Percentiles rank a stretch among this genome's conserved stretches.
Conservation (phyloP, 805 yeast species). For the Lachancea dasiensis region DNA sequence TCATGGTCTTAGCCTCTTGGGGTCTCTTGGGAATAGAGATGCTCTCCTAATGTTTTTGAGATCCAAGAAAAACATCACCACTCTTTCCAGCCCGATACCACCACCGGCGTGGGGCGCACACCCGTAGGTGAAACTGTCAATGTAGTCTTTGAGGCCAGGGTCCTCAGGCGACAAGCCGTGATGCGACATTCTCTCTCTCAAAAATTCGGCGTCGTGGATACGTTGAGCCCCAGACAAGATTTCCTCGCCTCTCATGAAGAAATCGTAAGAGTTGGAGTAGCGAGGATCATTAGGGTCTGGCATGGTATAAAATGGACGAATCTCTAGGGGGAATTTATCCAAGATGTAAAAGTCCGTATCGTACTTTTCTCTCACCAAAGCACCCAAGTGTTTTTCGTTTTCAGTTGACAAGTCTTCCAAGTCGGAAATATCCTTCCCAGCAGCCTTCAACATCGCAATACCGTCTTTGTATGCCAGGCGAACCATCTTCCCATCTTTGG, state of each 20-base stretch:
- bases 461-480: slow-evolving; percentile 88
- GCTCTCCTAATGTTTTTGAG: slow-evolving; percentile 97
- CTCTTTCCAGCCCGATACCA: slow-evolving; percentile 98
- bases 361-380: slow-evolving; percentile 84
- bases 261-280: slow-evolving; percentile 96
- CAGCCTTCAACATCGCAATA: slow-evolving; percentile 74
- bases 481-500: slow-evolving; percentile 91
- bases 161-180: slow-evolving; percentile 77
- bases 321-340: slow-evolving; percentile 95
- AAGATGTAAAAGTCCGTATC: slow-evolving; percentile 96
- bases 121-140: slow-evolving; percentile 88
- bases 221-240: slow-evolving; percentile 99
- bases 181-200: slow-evolving; percentile 71
- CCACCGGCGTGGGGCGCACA: slow-evolving; percentile 99
- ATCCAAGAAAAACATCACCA: slow-evolving; percentile 95
- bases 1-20: slow-evolving; percentile 84
- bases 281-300: slow-evolving; percentile 89
- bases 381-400: slow-evolving; percentile 90
- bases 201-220: slow-evolving; percentile 85
- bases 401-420: slow-evolving; percentile 90
- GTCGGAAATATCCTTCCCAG: slow-evolving; percentile 73
- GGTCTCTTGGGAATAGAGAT: slow-evolving; percentile 99
- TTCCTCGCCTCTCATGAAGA: slow-evolving; percentile 99
- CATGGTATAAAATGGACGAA: slow-evolving; percentile 99
- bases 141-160: slow-evolving; percentile 85